Evolutionary conservation across 2,329 filamentous ascomycete species (phyloP).

Genomic region (Colletotrichum limetticola): DNA sequence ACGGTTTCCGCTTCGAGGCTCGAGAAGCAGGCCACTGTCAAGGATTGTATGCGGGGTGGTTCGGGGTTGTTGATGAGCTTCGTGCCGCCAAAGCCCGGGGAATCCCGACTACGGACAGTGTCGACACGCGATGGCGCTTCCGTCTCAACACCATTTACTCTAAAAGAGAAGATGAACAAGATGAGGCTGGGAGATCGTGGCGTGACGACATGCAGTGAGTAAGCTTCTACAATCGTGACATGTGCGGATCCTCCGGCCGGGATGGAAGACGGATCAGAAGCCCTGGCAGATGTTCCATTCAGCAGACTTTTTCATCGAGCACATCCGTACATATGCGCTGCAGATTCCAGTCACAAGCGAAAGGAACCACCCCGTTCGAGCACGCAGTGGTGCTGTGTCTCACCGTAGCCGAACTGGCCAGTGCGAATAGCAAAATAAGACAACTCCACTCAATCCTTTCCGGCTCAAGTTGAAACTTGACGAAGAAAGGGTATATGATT

Average conservation of each 20-base stretch:
- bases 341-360: not conserved
- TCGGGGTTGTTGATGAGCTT: conserved; percentile 7
- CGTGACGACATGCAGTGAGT: not conserved
- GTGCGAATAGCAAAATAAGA: not conserved
- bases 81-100: not conserved
- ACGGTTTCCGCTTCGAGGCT: conserved; percentile 11
- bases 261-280: not conserved
- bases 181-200: conserved; percentile 4
- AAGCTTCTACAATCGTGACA: not conserved
- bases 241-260: not conserved
- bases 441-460: conserved; percentile 14
- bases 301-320: not conserved
- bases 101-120: conserved; percentile 6
- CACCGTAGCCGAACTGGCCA: not conserved
- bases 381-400: not conserved
- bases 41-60: conserved; percentile 15
- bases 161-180: not conserved
- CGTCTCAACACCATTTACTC: not conserved
- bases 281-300: not conserved
- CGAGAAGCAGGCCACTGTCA: conserved; percentile 1
- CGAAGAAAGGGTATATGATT: conserved; percentile 5
- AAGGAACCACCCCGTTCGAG: not conserved
- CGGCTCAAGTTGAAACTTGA: conserved; percentile 23
- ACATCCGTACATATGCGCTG: not conserved
- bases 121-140: not conserved